Base-by-base conservation (phyloP, 805 yeast genomes). In the Saturnispora quitensis region DNA sequence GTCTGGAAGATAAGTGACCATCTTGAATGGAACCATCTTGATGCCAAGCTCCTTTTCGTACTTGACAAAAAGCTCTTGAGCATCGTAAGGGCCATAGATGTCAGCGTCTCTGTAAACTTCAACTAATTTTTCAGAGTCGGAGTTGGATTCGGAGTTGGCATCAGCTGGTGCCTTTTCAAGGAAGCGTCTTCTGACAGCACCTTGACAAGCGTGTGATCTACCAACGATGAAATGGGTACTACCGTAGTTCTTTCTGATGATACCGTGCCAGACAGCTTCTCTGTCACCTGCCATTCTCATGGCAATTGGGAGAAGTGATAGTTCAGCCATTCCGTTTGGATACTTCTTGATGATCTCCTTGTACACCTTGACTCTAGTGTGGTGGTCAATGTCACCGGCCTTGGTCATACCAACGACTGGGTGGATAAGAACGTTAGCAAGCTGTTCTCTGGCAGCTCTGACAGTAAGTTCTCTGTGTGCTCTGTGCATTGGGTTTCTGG, bases 231-330 rank as follows among this genome's bases (percentile, higher is more conserved):
- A 91, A 68, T 91, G 97, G 50, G 96, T 86, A 51, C 96, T 96
- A 65, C 98, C 98, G 66, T 84, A 89, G 73, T 90, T 90, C 75
- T 89, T 88, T 72, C 98, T 86, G 67, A 90, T 90, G 63, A 91
- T 84, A 17, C 97, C 96, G 67, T 90, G 98, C 97, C 97, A 91
- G 44, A 90, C 86, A 22, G 98, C 98, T 73, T 90, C 98, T 68
- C 96, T 82, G 69, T 91, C 97, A 69, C 98, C 98, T 52, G 93
- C 97, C 98, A 90, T 90, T 77, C 98, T 84, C 98, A 90, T 90
- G 40, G 98, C 98, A 64, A 90, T 75, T 12, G 98, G 98, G 61
- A 90, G 76, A 57, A 90, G 73, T 8, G 97, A 84, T 56, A 90
- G 74, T 58, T 86, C 81, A 15, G 97, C 97, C 80, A 90, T 84